These are phyloP conservation scores for Russula abietina DNA, from an alignment of 768 basidiomycete species.

Conservation along the genomic window DNA sequence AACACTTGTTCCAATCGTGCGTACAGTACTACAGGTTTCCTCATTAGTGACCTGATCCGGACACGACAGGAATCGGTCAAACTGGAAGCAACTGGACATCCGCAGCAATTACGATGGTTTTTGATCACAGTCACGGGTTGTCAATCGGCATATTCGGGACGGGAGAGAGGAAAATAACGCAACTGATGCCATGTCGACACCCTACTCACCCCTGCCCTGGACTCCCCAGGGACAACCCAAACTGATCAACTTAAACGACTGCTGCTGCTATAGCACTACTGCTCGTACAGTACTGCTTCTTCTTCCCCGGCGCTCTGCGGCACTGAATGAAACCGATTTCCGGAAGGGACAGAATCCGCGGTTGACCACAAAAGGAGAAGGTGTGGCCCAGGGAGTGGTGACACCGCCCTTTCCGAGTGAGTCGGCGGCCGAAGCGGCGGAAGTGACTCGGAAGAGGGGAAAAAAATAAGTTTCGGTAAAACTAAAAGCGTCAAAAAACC, in stretches of 20 bases:
- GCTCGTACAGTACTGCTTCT: neutral
- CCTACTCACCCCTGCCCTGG: neutral
- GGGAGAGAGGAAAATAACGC: neutral
- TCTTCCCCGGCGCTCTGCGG: neutral
- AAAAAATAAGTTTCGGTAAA: neutral
- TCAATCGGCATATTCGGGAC: neutral
- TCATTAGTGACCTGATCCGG: neutral
- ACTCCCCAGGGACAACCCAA: neutral
- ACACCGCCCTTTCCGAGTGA: neutral
- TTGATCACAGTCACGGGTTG: neutral
- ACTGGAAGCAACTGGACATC: neutral
- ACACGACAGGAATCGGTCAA: neutral
- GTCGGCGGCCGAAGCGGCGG: neutral
- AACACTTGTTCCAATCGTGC: neutral
- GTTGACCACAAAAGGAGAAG: neutral
- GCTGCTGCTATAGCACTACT: neutral
- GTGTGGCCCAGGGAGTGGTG: neutral
- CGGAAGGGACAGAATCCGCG: neutral
- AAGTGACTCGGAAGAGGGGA: too few relatives aligned
- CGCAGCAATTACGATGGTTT: neutral
- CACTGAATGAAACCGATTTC: neutral
- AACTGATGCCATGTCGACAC: neutral
- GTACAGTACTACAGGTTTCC: neutral
- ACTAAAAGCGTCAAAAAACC: neutral
- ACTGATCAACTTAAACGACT: neutral